These are phyloP conservation scores for Xylaria sp. DNA, from an alignment of 2,329 filamentous ascomycete genomes.

Conservation along the genomic window DNA sequence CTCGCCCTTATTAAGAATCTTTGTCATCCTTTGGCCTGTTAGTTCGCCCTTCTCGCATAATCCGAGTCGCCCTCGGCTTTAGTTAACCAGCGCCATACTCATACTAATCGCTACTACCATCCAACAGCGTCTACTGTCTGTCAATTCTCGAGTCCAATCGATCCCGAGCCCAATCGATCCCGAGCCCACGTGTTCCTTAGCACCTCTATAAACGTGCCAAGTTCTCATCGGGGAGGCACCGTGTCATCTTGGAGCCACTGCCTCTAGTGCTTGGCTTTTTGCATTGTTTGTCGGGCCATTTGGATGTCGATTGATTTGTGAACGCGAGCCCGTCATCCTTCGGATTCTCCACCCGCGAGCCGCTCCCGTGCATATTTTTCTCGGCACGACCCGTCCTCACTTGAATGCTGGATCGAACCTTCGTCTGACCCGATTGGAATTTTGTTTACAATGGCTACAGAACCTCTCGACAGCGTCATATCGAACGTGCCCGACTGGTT, in stretches of 20 bases:
- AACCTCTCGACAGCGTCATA: conserved; percentile 51
- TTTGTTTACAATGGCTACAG: conserved; percentile 40
- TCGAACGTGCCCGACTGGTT: conserved; percentile 57
- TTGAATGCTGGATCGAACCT: neutral
- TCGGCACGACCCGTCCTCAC: conserved; percentile 3
- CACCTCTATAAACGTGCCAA: too few species aligned
- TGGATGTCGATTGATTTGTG: conserved; percentile 14
- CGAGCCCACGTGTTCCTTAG: neutral
- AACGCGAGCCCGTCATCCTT: neutral
- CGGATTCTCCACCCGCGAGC: conserved; percentile 3
- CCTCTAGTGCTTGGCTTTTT: neutral
- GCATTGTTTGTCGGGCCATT: neutral
- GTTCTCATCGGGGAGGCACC: too few species aligned
- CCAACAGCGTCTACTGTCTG: neutral
- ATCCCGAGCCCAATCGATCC: neutral
- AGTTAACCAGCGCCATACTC: neutral
- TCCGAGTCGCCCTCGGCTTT: neutral
- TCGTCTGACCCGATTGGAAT: conserved; percentile 7
- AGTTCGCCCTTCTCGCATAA: neutral
- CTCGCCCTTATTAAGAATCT: neutral
- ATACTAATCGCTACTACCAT: neutral
- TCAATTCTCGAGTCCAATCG: neutral
- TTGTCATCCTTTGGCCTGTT: neutral
- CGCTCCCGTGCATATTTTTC: conserved; percentile 9
- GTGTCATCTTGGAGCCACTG: neutral